phyloP scores from a whole-genome alignment of 2,329 filamentous ascomycete species.

The Epichloe glyceriae region DNA sequence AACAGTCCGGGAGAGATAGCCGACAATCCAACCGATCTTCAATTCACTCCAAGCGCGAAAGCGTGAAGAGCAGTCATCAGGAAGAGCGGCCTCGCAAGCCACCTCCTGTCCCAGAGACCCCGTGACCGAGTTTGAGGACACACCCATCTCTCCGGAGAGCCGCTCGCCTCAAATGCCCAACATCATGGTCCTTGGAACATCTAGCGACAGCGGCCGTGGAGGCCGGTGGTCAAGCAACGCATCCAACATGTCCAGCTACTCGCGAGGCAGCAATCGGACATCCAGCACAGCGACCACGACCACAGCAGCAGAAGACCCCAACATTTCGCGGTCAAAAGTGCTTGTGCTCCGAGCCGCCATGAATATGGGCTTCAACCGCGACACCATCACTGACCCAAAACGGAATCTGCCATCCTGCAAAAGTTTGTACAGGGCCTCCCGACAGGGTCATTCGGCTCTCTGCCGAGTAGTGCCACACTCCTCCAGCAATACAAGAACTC shows the following conservation, averaged over 20 bases:
- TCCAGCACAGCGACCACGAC: slow-evolving; percentile 62
- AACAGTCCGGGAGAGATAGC: slow-evolving; percentile 35
- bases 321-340: slow-evolving; percentile 64
- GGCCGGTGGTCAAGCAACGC: slow-evolving; percentile 73
- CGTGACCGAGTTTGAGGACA: slow-evolving; percentile 91
- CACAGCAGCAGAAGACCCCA: slow-evolving; percentile 57
- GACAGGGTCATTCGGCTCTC: slow-evolving; percentile 63
- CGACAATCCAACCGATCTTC: slow-evolving; percentile 38
- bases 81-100: slow-evolving; percentile 37
- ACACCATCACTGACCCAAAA: slow-evolving; percentile 31
- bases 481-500: slow-evolving; percentile 71
- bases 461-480: slow-evolving; percentile 56
- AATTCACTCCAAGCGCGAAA: slow-evolving; percentile 38
- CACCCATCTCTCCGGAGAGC: slow-evolving; percentile 68
- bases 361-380: slow-evolving; percentile 66
- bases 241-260: slow-evolving; percentile 68
- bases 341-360: slow-evolving; percentile 76
- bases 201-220: slow-evolving; percentile 42
- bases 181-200: slow-evolving; percentile 73
- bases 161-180: slow-evolving; percentile 66
- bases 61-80: slow-evolving; percentile 30
- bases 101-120: slow-evolving; percentile 63
- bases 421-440: slow-evolving; percentile 66
- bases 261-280: slow-evolving; percentile 52
- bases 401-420: slow-evolving; percentile 45